Evolutionary conservation across 352 stramenopile species (phyloP).

Genomic region (Phytopythium oedochilum): DNA sequence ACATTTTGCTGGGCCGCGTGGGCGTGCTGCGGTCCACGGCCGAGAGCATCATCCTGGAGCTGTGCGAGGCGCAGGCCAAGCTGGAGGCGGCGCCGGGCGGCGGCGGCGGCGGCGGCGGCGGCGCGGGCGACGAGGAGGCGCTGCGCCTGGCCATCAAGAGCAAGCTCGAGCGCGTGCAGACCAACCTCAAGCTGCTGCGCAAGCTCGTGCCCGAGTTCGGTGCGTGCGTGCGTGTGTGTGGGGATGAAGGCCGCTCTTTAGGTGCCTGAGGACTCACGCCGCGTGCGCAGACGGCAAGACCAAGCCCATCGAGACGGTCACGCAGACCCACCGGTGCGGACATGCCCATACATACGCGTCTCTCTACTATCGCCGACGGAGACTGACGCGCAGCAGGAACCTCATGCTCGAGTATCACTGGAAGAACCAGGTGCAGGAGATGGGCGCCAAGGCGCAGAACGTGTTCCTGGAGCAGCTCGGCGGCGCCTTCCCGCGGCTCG

Average conservation of each 20-base stretch:
- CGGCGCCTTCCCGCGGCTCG: conserved; percentile 63
- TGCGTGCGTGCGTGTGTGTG: conserved; percentile 18
- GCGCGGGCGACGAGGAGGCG: conserved; percentile 42
- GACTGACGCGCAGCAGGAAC: conserved; percentile 43
- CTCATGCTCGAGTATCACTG: conserved; percentile 88
- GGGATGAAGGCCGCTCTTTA: no score
- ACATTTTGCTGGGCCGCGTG: conserved; percentile 80
- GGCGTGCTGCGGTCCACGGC: conserved; percentile 79
- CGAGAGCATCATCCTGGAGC: conserved; percentile 83
- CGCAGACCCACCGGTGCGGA: conserved; percentile 74
- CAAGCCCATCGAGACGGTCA: conserved; percentile 82
- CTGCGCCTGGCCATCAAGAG: conserved; percentile 78
- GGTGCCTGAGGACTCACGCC: conserved; percentile 2
- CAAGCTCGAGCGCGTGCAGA: conserved; percentile 84
- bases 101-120: conserved; percentile 2
- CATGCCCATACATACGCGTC: no score
- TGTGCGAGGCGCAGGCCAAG: conserved; percentile 68
- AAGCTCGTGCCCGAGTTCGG: conserved; percentile 83
- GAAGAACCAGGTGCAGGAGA: conserved; percentile 87
- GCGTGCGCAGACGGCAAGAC: conserved; percentile 70
- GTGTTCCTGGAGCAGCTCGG: conserved; percentile 77
- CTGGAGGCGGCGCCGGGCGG: conserved; percentile 28
- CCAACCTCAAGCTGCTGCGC: conserved; percentile 79
- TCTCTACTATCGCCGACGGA: no score
- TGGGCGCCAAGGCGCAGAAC: conserved; percentile 77